Evolutionary conservation across 2,329 filamentous ascomycete genomes (phyloP).

Genomic region (Aspergillus ochraceoroseus): DNA sequence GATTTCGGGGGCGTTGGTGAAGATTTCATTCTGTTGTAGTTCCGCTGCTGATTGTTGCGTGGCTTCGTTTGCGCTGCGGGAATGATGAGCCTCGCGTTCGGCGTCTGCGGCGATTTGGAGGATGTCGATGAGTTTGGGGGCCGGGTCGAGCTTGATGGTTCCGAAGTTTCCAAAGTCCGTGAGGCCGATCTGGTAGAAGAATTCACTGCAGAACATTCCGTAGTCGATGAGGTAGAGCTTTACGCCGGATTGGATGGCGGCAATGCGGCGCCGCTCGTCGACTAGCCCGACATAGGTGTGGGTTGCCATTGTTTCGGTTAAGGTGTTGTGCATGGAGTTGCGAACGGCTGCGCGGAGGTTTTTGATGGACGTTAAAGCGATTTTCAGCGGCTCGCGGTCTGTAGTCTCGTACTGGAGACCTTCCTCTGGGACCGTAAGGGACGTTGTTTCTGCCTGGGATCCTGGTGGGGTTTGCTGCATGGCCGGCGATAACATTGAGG

Average conservation of each 20-base stretch:
- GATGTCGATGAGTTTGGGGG: slow-evolving; percentile 65
- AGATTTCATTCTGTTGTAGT: slow-evolving; percentile 53
- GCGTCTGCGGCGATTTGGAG: slow-evolving; percentile 67
- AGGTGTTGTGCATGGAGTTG: slow-evolving; percentile 71
- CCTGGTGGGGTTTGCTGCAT: slow-evolving; percentile 24
- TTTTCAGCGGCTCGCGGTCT: slow-evolving; percentile 64
- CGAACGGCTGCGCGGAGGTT: slow-evolving; percentile 76
- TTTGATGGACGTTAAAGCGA: slow-evolving; percentile 78
- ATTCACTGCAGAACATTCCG: slow-evolving; percentile 76
- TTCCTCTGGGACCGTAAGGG: slow-evolving; percentile 36
- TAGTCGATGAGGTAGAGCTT: slow-evolving; percentile 93
- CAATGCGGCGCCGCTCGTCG: slow-evolving; percentile 77
- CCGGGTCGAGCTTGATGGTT: slow-evolving; percentile 69
- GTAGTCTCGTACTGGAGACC: slow-evolving; percentile 65
- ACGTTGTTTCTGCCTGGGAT: slow-evolving; percentile 28
- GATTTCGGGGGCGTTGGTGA: slow-evolving; percentile 59
- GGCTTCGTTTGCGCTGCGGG: slow-evolving; percentile 7
- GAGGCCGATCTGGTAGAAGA: slow-evolving; percentile 91
- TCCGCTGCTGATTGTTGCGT: slow-evolving; percentile 18
- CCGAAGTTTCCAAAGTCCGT: slow-evolving; percentile 97
- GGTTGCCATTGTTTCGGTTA: slow-evolving; percentile 80
- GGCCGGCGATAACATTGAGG: slow-evolving; percentile 79
- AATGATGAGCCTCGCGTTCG: slow-evolving; percentile 54
- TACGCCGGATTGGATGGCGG: slow-evolving; percentile 87
- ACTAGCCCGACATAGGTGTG: slow-evolving; percentile 94